These are phyloP conservation scores for Inonotus obliquus DNA, from an alignment of 1,284 basidiomycete species.

Conservation along the genomic window DNA sequence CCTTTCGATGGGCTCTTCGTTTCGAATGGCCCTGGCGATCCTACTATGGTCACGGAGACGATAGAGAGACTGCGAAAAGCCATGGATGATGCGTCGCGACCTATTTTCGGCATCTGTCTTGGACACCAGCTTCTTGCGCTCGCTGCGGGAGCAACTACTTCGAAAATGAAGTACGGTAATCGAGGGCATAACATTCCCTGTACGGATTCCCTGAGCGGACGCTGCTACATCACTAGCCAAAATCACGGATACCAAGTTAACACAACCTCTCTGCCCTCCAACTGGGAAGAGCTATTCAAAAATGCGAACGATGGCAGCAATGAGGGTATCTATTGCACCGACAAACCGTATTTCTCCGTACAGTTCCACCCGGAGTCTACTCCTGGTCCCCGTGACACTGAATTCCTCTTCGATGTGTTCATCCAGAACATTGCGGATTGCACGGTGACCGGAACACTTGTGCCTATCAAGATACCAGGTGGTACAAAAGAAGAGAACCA, in stretches of 20 bases:
- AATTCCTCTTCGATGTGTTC: conserved; percentile 99
- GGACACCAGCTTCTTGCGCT: conserved; percentile 97
- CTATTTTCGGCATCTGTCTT: conserved; percentile 98
- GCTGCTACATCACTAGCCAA: conserved; percentile 99
- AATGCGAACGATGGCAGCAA: conserved; percentile 98
- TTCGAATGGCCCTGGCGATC: conserved; percentile 98
- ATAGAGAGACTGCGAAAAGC: conserved; percentile 70
- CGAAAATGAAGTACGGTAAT: conserved; percentile 99
- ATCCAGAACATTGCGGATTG: conserved; percentile 83
- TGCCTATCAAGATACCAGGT: conserved; percentile 84
- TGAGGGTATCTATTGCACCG: conserved; percentile 93
- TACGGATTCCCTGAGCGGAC: conserved; percentile 88
- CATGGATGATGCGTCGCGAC: conserved; percentile 70
- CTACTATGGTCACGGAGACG: conserved; percentile 78
- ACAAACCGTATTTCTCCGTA: conserved; percentile 96
- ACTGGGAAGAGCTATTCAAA: conserved; percentile 93
- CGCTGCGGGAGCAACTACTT: conserved; percentile 90
- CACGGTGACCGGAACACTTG: conserved; percentile 59
- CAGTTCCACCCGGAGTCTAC: conserved; percentile 99
- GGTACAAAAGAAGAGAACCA: conserved; percentile 84
- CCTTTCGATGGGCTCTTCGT: conserved; percentile 95
- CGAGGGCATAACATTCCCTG: conserved; percentile 99
- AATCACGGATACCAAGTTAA: conserved; percentile 99
- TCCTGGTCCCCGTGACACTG: conserved; percentile 97
- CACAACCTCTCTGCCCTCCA: conserved; percentile 68